A percentile compares a stretch with the other conserved stretches of the same genome.
These are phyloP conservation scores for Penicillium sp. DNA, from an alignment of 2,329 filamentous ascomycete species.

Conservation along the genomic window DNA sequence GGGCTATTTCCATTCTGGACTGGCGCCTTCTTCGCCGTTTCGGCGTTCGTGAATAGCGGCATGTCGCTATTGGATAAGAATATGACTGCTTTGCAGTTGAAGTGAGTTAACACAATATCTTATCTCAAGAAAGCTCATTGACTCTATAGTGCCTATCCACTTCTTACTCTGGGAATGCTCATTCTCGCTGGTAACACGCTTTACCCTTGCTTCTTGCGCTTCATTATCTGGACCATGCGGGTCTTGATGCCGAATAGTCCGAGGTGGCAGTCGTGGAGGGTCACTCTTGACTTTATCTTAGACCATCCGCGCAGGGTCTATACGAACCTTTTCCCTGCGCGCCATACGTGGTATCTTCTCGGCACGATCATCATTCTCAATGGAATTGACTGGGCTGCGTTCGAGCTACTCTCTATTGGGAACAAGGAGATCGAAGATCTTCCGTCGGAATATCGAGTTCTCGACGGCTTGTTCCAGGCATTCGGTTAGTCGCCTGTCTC, in stretches of 20 bases:
- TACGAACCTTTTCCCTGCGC: conserved; percentile 57
- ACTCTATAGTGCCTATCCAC: conserved; percentile 35
- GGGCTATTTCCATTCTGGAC: conserved; percentile 52
- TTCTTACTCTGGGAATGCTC: conserved; percentile 53
- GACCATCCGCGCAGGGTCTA: conserved; percentile 37
- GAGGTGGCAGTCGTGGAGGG: conserved; percentile 30
- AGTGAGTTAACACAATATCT: conserved; percentile 12
- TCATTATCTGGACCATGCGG: conserved; percentile 55
- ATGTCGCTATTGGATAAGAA: conserved; percentile 55
- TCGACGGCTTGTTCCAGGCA: conserved; percentile 64
- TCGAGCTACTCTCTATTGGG: conserved; percentile 64
- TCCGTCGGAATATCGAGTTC: conserved; percentile 53
- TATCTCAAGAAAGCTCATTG: conserved; percentile 12
- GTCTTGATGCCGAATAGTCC: conserved; percentile 28
- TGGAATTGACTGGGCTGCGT: conserved; percentile 62
- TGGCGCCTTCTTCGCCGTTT: conserved; percentile 52
- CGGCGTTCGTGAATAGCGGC: conserved; percentile 55
- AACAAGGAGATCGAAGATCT: conserved; percentile 56
- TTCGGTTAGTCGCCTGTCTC: conserved; percentile 45
- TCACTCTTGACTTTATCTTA: conserved; percentile 35
- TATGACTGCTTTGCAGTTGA: conserved; percentile 48
- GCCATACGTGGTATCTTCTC: conserved; percentile 65
- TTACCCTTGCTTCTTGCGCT: conserved; percentile 62
- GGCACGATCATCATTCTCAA: conserved; percentile 61
- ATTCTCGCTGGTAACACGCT: conserved; percentile 66